A percentile compares a stretch with the other conserved stretches of the same genome.
Evolutionary conservation across 2,329 filamentous ascomycete genomes (phyloP).

Genomic region (Aspergillus brasiliensis): DNA sequence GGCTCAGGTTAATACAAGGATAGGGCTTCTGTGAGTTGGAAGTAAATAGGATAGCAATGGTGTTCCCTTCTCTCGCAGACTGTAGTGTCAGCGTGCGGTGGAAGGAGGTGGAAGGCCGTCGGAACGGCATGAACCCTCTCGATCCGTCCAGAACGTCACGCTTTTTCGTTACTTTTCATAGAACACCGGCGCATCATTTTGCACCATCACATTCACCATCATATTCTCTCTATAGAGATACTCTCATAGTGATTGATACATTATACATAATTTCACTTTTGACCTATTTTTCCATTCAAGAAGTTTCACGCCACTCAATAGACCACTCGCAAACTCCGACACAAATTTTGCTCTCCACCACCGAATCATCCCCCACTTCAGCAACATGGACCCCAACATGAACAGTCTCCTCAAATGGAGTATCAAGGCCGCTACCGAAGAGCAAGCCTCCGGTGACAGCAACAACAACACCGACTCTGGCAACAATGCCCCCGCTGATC

Average conservation of each 20-base stretch:
- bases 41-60: not conserved
- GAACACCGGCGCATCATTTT: not conserved
- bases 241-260: not conserved
- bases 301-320: not conserved
- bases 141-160: slow-evolving; percentile 20
- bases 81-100: slow-evolving; percentile 10
- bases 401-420: slow-evolving; percentile 82
- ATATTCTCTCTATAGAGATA: slow-evolving; percentile 3
- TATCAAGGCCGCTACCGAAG: slow-evolving; percentile 61
- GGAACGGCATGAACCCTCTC: slow-evolving; percentile 30
- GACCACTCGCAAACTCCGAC: not conserved
- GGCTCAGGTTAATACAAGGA: not conserved
- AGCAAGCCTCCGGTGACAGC: slow-evolving; percentile 37
- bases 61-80: not conserved
- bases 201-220: not conserved
- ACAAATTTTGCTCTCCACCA: slow-evolving; percentile 9
- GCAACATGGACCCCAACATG: slow-evolving; percentile 63
- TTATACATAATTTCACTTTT: not conserved
- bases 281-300: not conserved
- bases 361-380: slow-evolving; percentile 12
- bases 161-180: slow-evolving; percentile 11
- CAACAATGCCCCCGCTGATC: slow-evolving; percentile 32
- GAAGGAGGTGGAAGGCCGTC: slow-evolving; percentile 28
- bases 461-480: slow-evolving; percentile 32
- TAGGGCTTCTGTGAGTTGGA: not conserved